Conservation (phyloP, 169 alveolate species). For the Plasmodium yoelii region DNA sequence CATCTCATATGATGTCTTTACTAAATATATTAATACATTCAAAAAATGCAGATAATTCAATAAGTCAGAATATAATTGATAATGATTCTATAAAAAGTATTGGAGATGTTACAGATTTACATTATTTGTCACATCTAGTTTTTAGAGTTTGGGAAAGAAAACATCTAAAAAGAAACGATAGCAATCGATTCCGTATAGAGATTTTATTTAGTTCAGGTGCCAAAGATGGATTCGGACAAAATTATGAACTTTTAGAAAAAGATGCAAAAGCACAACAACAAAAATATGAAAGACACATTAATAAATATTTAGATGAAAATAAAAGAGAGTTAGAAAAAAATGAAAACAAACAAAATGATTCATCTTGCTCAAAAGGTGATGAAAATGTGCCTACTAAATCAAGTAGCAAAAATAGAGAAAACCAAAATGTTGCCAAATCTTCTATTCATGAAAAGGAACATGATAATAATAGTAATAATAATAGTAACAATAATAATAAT, state of each 20-base stretch:
- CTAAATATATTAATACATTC: slow-evolving; percentile 84
- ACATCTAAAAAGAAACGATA: slow-evolving; percentile 61
- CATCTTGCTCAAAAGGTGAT: neutral
- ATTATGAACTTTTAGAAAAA: slow-evolving; percentile 79
- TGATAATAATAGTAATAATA: no score
- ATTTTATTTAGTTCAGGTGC: slow-evolving; percentile 90
- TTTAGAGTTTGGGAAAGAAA: slow-evolving; percentile 89
- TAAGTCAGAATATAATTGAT: slow-evolving; percentile 75
- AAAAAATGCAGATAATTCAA: slow-evolving; percentile 78
- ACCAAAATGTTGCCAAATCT: no score
- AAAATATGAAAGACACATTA: slow-evolving; percentile 82
- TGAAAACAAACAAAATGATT: neutral
- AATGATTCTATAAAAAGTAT: slow-evolving; percentile 78
- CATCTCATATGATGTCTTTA: slow-evolving; percentile 88
- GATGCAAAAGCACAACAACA: slow-evolving; percentile 84
- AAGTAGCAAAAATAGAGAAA: neutral
- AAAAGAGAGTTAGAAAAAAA: neutral
- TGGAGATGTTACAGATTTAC: slow-evolving; percentile 83
- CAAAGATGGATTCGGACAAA: slow-evolving; percentile 87
- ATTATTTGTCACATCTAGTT: slow-evolving; percentile 88
- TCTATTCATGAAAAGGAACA: no score
- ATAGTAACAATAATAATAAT: no score
- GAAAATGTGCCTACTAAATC: no score
- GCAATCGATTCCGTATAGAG: slow-evolving; percentile 82
- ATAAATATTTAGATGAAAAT: slow-evolving; percentile 75